These are phyloP conservation scores for Podospora pseudopauciseta DNA, from an alignment of 495 filamentous ascomycete genomes.

Conservation along the genomic window DNA sequence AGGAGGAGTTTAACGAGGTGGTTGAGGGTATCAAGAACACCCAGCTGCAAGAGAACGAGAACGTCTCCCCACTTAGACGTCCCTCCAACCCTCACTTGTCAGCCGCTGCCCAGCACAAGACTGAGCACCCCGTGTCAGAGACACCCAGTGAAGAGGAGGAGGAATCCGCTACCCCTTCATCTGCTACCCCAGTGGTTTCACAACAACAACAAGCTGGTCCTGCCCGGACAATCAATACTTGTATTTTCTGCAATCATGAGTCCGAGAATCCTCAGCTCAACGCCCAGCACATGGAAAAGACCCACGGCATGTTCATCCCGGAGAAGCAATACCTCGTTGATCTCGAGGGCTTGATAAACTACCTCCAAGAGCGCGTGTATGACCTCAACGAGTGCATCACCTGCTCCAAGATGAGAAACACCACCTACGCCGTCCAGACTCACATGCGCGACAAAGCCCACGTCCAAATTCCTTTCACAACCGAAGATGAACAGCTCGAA, in stretches of 20 bases:
- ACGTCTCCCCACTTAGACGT: conserved; percentile 50
- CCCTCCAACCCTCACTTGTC: conserved; percentile 57
- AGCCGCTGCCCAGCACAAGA: conserved; percentile 42
- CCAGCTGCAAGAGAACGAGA: conserved; percentile 62
- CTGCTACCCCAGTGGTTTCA: conserved; percentile 23
- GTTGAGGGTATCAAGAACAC: conserved; percentile 73
- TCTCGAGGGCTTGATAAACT: conserved; percentile 71
- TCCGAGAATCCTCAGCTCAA: conserved; percentile 71
- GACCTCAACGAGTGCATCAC: conserved; percentile 72
- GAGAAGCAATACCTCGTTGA: conserved; percentile 79
- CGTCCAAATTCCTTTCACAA: conserved; percentile 91
- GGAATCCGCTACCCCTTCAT: conserved; percentile 34
- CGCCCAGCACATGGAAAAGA: conserved; percentile 81
- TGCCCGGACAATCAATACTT: conserved; percentile 56
- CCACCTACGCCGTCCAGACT: conserved; percentile 71
- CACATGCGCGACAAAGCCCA: conserved; percentile 97
- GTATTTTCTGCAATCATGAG: conserved; percentile 85
- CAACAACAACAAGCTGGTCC: conserved; percentile 21
- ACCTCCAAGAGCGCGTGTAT: conserved; percentile 68
- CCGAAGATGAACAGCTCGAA: conserved; percentile 85
- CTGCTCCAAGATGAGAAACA: conserved; percentile 74
- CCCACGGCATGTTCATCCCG: conserved; percentile 94
- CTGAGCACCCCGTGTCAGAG: conserved; percentile 36
- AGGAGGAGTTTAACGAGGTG: conserved; percentile 73
- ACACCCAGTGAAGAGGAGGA: conserved; percentile 32